Percentiles rank a stretch among this genome's conserved stretches.
Evolutionary conservation across 352 stramenopile genomes (phyloP).

Genomic region (Pythium volutum): DNA sequence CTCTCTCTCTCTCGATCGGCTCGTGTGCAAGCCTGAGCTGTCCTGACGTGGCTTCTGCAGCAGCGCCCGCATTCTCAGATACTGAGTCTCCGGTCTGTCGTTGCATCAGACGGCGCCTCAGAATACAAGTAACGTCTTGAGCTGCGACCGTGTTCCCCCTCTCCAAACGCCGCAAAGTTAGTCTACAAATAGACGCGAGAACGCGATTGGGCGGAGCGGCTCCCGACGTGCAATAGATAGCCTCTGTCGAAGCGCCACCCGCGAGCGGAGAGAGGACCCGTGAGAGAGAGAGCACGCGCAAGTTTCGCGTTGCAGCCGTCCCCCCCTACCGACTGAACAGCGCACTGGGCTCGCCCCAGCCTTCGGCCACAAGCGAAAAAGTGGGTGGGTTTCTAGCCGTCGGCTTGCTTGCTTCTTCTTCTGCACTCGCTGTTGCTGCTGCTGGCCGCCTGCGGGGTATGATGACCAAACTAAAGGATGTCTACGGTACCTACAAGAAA

Average conservation of each 20-base stretch:
- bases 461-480: constrained; percentile 75
- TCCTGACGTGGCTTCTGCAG: neutral
- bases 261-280: neutral
- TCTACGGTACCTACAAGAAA: constrained; percentile 72
- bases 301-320: constrained; percentile 5
- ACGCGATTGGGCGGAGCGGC: constrained; percentile 1
- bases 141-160: neutral
- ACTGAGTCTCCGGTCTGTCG: neutral
- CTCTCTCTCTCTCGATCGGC: neutral
- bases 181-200: neutral
- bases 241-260: neutral
- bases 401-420: constrained; percentile 15
- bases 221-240: constrained; percentile 5
- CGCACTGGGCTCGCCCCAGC: neutral
- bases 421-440: constrained; percentile 17
- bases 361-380: constrained; percentile 14
- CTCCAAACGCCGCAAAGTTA: neutral
- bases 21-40: neutral
- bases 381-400: constrained; percentile 23
- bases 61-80: neutral
- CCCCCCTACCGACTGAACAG: neutral
- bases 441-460: constrained; percentile 41
- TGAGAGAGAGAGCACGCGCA: neutral
- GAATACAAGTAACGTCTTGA: neutral
- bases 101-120: neutral